A percentile compares a stretch with the other conserved stretches of the same genome.
Evolutionary conservation across 345 rosid genomes (phyloP).

Genomic region (Eucalyptus grandis): DNA sequence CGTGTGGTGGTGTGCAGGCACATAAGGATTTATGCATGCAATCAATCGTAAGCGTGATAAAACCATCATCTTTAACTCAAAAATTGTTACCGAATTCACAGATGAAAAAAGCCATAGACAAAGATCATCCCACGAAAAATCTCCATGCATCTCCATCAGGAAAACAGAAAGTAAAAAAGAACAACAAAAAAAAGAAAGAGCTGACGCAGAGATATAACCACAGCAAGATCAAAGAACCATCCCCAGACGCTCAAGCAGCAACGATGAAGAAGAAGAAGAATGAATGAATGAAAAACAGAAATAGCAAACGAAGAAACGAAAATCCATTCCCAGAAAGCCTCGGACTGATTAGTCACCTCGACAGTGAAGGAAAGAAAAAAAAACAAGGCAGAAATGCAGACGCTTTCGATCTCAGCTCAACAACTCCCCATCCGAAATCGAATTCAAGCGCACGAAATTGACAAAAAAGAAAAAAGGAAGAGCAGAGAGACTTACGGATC

Average conservation of each 20-base stretch:
- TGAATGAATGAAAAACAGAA: background rate
- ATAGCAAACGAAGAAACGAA: background rate
- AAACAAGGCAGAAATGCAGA: background rate
- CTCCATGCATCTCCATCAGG: background rate
- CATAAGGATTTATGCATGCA: background rate
- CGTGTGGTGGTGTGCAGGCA: background rate
- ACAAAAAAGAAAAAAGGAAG: no score
- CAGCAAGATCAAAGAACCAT: background rate
- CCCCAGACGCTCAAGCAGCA: background rate
- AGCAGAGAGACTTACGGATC: constrained; percentile 30
- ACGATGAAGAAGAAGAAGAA: background rate
- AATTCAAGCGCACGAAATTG: background rate
- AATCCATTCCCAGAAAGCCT: background rate
- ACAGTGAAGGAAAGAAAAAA: background rate
- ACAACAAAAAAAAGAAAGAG: background rate
- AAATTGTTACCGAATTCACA: background rate
- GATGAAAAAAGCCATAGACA: background rate
- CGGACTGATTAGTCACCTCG: background rate
- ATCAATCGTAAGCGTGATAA: background rate
- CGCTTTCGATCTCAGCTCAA: background rate
- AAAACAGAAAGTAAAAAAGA: background rate
- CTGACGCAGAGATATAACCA: background rate
- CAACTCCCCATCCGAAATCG: background rate
- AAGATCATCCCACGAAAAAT: background rate
- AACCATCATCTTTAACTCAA: background rate